These are phyloP conservation scores for Candida coleopterorum DNA, from an alignment of 805 yeast genomes.

Conservation along the genomic window DNA sequence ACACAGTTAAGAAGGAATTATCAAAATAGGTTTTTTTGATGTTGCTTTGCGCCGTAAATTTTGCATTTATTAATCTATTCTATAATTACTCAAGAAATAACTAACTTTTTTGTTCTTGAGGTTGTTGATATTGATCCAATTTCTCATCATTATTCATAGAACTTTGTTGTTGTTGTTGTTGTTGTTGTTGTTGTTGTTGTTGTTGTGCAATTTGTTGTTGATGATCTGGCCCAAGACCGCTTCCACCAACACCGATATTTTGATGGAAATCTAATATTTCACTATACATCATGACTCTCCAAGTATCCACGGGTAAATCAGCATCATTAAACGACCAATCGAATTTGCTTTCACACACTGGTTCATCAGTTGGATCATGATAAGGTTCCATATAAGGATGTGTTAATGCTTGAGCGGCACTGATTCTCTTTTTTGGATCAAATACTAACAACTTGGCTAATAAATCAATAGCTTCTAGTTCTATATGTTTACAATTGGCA, in stretches of 20 bases:
- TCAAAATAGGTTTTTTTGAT: too few relatives aligned
- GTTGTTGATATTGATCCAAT: constrained; percentile 3
- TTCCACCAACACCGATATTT: constrained; percentile 50
- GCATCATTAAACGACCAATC: constrained; percentile 99
- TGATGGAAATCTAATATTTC: constrained; percentile 96
- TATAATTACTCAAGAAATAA: too few relatives aligned
- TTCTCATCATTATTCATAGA: background rate
- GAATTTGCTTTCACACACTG: constrained; percentile 84
- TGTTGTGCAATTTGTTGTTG: constrained; percentile 18
- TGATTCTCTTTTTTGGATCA: constrained; percentile 90
- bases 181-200: constrained; percentile 13
- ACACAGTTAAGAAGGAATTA: too few relatives aligned
- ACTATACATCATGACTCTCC: constrained; percentile 99
- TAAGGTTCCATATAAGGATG: constrained; percentile 93
- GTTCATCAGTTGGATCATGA: constrained; percentile 97
- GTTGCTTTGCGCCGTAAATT: too few relatives aligned
- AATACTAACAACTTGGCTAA: constrained; percentile 87
- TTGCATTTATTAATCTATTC: too few relatives aligned
- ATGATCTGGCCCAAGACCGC: constrained; percentile 15
- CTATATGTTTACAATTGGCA: constrained; percentile 55
- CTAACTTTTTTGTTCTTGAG: constrained; percentile 2
- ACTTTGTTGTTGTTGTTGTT: constrained; percentile 17
- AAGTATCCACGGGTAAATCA: constrained; percentile 93
- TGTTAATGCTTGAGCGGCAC: constrained; percentile 83
- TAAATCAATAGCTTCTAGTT: constrained; percentile 83